phyloP scores from a whole-genome alignment of 2,329 filamentous ascomycete species.

The Colletotrichum sp. region DNA sequence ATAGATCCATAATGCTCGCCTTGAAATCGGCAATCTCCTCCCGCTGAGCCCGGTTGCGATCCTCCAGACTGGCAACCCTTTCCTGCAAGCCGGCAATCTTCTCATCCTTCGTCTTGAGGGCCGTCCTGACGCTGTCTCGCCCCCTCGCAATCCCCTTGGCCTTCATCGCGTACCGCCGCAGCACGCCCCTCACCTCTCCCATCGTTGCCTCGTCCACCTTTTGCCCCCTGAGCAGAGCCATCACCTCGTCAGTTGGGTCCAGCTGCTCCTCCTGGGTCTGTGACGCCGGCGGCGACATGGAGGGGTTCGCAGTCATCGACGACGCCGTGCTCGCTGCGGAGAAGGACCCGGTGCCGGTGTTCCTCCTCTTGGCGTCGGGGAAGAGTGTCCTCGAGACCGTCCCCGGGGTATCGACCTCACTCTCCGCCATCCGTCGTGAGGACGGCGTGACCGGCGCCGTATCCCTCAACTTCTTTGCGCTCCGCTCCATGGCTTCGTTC shows the following conservation, averaged over 20 bases:
- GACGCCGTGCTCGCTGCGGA: conserved; percentile 16
- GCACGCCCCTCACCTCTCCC: conserved; percentile 42
- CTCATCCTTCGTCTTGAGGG: conserved; percentile 66
- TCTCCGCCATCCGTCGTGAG: conserved; percentile 23
- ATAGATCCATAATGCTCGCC: conserved; percentile 38
- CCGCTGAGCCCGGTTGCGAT: conserved; percentile 33
- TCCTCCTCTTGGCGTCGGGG: conserved; percentile 33
- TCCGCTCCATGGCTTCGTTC: conserved; percentile 38
- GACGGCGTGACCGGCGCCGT: conserved; percentile 27
- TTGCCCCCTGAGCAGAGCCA: conserved; percentile 52
- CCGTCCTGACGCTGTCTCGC: conserved; percentile 68
- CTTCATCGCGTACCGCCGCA: conserved; percentile 62
- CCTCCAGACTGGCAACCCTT: conserved; percentile 43
- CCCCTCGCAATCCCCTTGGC: conserved; percentile 67
- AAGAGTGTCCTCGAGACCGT: conserved; percentile 40
- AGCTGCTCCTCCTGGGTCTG: conserved; percentile 25
- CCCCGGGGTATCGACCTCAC: conserved; percentile 36
- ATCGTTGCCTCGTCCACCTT: conserved; percentile 42
- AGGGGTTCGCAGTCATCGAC: conserved; percentile 12
- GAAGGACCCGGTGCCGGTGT: conserved; percentile 32
- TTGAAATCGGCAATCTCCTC: conserved; percentile 41
- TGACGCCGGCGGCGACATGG: neutral
- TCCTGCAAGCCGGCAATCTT: conserved; percentile 40
- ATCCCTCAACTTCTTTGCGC: conserved; percentile 28
- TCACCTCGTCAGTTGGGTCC: conserved; percentile 51